Conservation (phyloP, 768 basidiomycete genomes). For the Clavaria fumosa region DNA sequence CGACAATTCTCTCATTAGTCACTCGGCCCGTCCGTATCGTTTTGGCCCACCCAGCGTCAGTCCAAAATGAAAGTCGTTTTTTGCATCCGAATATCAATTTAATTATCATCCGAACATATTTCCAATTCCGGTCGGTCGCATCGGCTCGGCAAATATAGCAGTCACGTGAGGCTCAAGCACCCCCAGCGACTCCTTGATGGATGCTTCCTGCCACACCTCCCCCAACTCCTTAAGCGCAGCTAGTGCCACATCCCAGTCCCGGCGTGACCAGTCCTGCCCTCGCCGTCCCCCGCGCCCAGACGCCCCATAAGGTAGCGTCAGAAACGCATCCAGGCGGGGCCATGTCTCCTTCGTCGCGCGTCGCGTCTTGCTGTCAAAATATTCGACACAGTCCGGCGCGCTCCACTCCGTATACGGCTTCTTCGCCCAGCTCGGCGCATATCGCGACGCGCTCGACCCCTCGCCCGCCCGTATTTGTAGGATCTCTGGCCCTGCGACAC, state of each 20-base stretch:
- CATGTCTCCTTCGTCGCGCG: slow-evolving; percentile 19
- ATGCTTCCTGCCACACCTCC: slow-evolving; percentile 34
- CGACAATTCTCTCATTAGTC: too few relatives aligned
- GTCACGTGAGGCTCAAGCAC: slow-evolving; percentile 34
- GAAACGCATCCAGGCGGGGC: slow-evolving; percentile 37
- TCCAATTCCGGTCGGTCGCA: slow-evolving; percentile 23
- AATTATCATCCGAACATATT: background rate
- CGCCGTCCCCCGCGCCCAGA: slow-evolving; percentile 35
- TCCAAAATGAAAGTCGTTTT: too few relatives aligned
- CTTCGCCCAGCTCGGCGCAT: slow-evolving; percentile 39
- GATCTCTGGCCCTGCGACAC: slow-evolving; percentile 35
- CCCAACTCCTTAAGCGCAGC: slow-evolving; percentile 32
- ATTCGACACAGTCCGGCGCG: slow-evolving; percentile 40
- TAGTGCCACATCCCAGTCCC: slow-evolving; percentile 48
- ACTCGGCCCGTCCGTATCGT: too few relatives aligned
- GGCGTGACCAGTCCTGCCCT: slow-evolving; percentile 62
- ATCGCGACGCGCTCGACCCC: slow-evolving; percentile 28
- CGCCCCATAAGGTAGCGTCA: slow-evolving; percentile 33
- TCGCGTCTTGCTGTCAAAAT: slow-evolving; percentile 29
- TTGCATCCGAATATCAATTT: background rate
- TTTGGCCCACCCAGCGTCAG: too few relatives aligned
- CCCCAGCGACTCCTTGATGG: slow-evolving; percentile 33
- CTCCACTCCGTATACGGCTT: slow-evolving; percentile 36
- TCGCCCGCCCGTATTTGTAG: slow-evolving; percentile 17
- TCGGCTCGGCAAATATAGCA: slow-evolving; percentile 29